Evolutionary conservation across 1,139 yeast species (phyloP).

Genomic region (Pichia sp.): DNA sequence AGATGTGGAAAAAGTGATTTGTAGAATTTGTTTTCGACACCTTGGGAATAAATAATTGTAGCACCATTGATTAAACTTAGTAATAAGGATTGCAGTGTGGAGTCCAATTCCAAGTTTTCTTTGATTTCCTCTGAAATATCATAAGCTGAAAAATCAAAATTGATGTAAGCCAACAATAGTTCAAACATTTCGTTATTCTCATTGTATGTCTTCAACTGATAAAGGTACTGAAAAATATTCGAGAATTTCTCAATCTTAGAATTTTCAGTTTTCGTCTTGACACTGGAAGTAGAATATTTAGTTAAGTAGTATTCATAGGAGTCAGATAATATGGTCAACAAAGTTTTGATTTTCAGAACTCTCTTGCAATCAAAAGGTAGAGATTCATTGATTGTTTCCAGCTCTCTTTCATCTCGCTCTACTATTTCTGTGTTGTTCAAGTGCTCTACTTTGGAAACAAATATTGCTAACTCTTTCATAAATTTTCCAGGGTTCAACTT

Average conservation of each 20-base stretch:
- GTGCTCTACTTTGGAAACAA: slow-evolving; percentile 37
- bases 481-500: slow-evolving; percentile 20
- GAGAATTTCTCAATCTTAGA: slow-evolving; percentile 22
- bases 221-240: slow-evolving; percentile 27
- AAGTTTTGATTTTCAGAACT: slow-evolving; percentile 37
- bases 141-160: slow-evolving; percentile 41
- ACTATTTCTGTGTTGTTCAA: slow-evolving; percentile 35
- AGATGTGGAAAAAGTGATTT: slow-evolving; percentile 17
- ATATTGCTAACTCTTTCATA: slow-evolving; percentile 40
- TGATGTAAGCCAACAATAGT: slow-evolving; percentile 37
- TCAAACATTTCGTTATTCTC: slow-evolving; percentile 32
- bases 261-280: slow-evolving; percentile 16
- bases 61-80: slow-evolving; percentile 33
- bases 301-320: slow-evolving; percentile 31
- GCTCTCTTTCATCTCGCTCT: slow-evolving; percentile 36
- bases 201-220: slow-evolving; percentile 29
- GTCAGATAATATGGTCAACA: slow-evolving; percentile 36
- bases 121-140: slow-evolving; percentile 22
- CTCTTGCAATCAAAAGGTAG: slow-evolving; percentile 33
- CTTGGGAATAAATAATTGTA: slow-evolving; percentile 23
- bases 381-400: slow-evolving; percentile 26
- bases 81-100: slow-evolving; percentile 23
- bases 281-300: slow-evolving; percentile 17
- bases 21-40: slow-evolving; percentile 17
- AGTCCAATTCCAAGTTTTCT: slow-evolving; percentile 26